Base-by-base conservation (phyloP, 176 grass and related monocot species). In the Poa annua region DNA sequence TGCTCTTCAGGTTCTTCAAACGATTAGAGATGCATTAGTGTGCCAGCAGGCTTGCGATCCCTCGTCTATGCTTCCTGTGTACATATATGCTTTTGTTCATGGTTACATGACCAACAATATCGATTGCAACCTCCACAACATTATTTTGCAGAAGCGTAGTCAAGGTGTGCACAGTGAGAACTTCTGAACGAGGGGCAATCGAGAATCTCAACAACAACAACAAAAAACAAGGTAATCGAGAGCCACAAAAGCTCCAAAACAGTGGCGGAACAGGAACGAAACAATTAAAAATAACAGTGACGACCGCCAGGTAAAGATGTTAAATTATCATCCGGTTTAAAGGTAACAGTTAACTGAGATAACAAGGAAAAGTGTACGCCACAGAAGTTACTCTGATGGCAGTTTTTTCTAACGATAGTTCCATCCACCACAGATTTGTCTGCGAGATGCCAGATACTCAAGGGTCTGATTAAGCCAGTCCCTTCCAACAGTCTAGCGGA, bases 401-500 rank as follows among this genome's bases (percentile, higher is more conserved):
- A 77, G 74, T 48, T 60, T 67, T 78, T 68, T 77, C 63, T 63
- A 75, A 66, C 8, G n/a, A 34, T 17, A 15, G 61, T 63, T 69
- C 41, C 84, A 80, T 86, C 22, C 17, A 59, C 26, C 51, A 10
- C 67, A 84, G 48, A 78, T 68, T 47, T 16, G 24, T 74, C 45
- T 74, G 71, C 45, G 45, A 56, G 51, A 86, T 55, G 56, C 8
- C 2, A n/a, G 35, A 36, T 36, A 56, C 47, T 65, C 19, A 83
- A 75, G 78, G 83, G 56, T 63, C 57, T 78, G 89, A 25, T 82
- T 66, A 78, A 81, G 64, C 65, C 82, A 86, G 79, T 78, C 77
- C 75, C 81, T 78, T 85, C 79, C 57, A 67, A 66, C n/a, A 84
- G 70, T 66, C 80, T 76, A 67, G 20, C 34, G 54, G 4, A 85